Evolutionary conservation across 495 filamentous ascomycete species (phyloP), one percentile per base, ranked within the genome.

Genomic region (Neurospora sp.): DNA sequence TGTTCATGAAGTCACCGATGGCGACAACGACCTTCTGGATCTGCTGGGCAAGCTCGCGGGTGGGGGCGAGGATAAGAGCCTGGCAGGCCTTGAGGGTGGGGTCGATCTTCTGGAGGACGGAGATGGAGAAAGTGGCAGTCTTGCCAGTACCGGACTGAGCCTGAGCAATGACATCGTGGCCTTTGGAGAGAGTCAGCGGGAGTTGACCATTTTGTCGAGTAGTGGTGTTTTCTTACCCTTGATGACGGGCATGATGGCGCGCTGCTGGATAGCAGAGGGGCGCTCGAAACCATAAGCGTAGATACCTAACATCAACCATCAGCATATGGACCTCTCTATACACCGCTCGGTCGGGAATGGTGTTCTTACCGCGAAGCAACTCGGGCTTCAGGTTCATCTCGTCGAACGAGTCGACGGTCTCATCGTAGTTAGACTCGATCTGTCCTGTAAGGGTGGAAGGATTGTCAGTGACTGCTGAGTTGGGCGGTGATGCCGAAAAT

Each of bases 401-500:
- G 85, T 99, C 96, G 84, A 99, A 99, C 72, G 94, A 97, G 85
- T 99, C 96, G 83, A 94, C 96, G 79, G 95, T 93, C 89, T 99
- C 96, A 89, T 99, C 96, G 86, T 99, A 99, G 92, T 98, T 99
- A 80, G 94, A 97, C 87, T 98, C 96, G 87, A 99, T 98, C 87
- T 94, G 92, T 82, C 92, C 96, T 97, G 85, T 79, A 81, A 74
- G 59, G 27, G 68, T 16, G 38, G 48, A 59, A 70, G 16, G 5
- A 12, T 31, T 18, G 75, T 81, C 70, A 79, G 80, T 72, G 44
- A 22, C 41, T 42, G 61, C 70, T 45, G 42, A 40, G 39, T 22
- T 27, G 16, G 12, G 59, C 5, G 45, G 72, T 71, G 71, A 65
- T 37, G 40, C 31, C 12, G 3, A 68, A 69, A 59, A 37, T 40